Conservation (phyloP, 1,284 basidiomycete species). For the Pascua sp. region DNA sequence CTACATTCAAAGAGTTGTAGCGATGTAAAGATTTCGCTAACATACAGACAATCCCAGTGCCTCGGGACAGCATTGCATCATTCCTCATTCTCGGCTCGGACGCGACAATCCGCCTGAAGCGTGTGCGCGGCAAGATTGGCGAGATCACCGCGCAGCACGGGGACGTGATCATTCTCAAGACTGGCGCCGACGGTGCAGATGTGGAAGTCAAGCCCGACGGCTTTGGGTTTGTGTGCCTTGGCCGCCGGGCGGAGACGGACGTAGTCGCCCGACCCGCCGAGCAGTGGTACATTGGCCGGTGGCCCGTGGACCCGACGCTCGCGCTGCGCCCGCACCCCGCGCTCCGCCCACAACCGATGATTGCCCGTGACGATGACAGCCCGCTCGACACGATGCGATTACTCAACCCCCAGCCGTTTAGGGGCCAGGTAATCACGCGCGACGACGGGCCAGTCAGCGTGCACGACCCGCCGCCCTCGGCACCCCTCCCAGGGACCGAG, state of each 20-base stretch:
- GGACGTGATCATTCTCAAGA: conserved; percentile 33
- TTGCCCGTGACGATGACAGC: background rate
- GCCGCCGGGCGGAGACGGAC: background rate
- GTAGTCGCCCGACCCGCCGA: background rate
- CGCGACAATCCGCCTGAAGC: conserved; percentile 14
- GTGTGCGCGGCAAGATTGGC: conserved; percentile 6
- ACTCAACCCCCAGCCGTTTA: background rate
- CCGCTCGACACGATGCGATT: background rate
- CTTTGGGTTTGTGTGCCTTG: conserved; percentile 37
- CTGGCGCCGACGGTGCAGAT: conserved; percentile 29
- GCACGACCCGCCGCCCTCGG: too few species aligned
- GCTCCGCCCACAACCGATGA: background rate
- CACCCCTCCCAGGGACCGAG: too few species aligned
- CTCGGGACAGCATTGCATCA: conserved; percentile 13
- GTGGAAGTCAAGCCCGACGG: conserved; percentile 29
- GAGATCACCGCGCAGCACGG: conserved; percentile 38
- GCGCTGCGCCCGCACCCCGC: conserved; percentile 8
- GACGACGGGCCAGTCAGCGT: background rate
- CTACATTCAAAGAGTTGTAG: too few species aligned
- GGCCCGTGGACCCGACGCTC: conserved; percentile 6
- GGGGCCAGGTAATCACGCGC: background rate
- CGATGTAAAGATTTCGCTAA: background rate
- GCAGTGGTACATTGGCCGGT: conserved; percentile 12
- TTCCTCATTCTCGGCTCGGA: conserved; percentile 35
- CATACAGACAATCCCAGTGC: conserved; percentile 4